Evolutionary conservation across 805 yeast genomes (phyloP).

Genomic region (Nematodospora valgi): DNA sequence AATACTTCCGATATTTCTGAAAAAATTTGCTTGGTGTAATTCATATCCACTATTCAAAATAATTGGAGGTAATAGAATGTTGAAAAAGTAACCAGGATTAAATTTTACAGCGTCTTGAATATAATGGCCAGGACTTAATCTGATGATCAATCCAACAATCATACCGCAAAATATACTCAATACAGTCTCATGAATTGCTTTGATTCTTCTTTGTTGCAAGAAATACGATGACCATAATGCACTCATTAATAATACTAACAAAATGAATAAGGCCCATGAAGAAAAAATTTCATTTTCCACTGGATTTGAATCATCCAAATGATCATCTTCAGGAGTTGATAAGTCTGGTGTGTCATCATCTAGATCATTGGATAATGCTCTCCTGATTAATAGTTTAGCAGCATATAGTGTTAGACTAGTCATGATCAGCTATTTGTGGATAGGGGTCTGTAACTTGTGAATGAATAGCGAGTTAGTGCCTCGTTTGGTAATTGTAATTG

Average conservation of each 20-base stretch:
- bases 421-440: too few relatives aligned
- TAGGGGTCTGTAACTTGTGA: too few relatives aligned
- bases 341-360: constrained; percentile 42
- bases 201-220: constrained; percentile 84
- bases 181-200: constrained; percentile 97
- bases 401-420: constrained; percentile 23
- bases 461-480: too few relatives aligned
- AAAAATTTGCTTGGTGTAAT: constrained; percentile 91
- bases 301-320: constrained; percentile 69
- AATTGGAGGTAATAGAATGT: constrained; percentile 91
- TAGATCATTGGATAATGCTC: constrained; percentile 25
- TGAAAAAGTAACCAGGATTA: constrained; percentile 91
- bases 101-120: constrained; percentile 96
- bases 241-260: constrained; percentile 72
- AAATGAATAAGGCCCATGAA: constrained; percentile 94
- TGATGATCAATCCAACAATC: constrained; percentile 88
- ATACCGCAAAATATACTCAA: constrained; percentile 94
- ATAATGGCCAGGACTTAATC: constrained; percentile 93
- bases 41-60: constrained; percentile 96
- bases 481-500: neutral
- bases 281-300: constrained; percentile 93
- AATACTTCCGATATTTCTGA: constrained; percentile 86
- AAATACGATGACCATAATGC: constrained; percentile 96
- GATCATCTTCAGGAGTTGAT: constrained; percentile 46
- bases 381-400: constrained; percentile 26